Evolutionary conservation across 805 yeast genomes (phyloP), one percentile per base, ranked within the genome.

Genomic region (Hanseniaspora pseudoguilliermondii): DNA sequence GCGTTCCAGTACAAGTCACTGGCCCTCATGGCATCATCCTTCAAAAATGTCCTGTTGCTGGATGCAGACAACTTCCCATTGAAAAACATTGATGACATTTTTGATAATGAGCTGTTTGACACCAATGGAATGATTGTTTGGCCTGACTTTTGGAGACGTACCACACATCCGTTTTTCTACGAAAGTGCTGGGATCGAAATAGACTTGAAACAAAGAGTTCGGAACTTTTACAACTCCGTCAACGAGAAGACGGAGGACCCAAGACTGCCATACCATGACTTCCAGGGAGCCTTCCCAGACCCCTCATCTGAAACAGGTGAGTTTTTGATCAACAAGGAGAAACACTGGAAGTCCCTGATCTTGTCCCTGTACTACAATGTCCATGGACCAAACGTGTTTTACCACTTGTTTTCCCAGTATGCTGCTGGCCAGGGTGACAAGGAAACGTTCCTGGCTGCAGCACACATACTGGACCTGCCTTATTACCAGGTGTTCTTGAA

Each of bases 121-220:
- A 66, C 73, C 5, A 69, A 72, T 57, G 79, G 83, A 57, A 69
- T 80, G 66, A 69, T 82, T 23, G 67, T 81, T 23, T 87, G 95
- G 91, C 95, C 95, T 1, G 96, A 87, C 68, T 87, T 82, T 66
- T 87, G 95, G 95, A 78, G 83, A 67, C 75, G 95, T 60, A 81
- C 91, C 8, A 85, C 90, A 1, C 78, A 86, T 1, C 95, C 95
- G 5, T 70, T 71, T 40, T 83, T 77, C 62, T 87, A 84, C 67
- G 77, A 79, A 35, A 80, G 87, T 60, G 87, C 86, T 0, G 86
- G 80, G 2, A 70, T 80, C 11, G 60, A 70, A 49, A 70, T 80
- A 1, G 75, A 77, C 32, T 62, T 64, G 41, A 70, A 59, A 54
- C 70, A 60, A 54, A 71, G 67, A 23, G 70, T 71, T 57, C 59